Conservation (phyloP, 805 yeast genomes). For the Ogataea glucozyma region DNA sequence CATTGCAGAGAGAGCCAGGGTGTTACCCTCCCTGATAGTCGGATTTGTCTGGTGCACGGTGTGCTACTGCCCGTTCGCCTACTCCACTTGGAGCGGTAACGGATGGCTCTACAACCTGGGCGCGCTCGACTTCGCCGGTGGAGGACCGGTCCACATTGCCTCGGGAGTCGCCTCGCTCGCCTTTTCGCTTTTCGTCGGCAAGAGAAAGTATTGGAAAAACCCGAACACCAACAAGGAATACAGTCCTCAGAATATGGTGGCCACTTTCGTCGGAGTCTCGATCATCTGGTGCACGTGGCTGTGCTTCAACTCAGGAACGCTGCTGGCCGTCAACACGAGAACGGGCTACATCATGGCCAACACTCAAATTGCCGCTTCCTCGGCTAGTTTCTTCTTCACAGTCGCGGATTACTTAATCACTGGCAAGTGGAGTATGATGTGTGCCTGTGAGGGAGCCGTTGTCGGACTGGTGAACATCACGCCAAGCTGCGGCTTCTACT, state of each 20-base stretch:
- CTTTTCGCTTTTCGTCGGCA: constrained; percentile 46
- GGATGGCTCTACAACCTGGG: constrained; percentile 48
- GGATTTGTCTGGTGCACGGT: constrained; percentile 43
- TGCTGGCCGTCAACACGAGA: constrained; percentile 41
- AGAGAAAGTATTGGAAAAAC: constrained; percentile 37
- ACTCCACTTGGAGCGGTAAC: constrained; percentile 47
- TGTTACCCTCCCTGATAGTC: constrained; percentile 43
- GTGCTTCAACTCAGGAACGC: constrained; percentile 49
- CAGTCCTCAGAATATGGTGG: constrained; percentile 39
- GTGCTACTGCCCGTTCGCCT: constrained; percentile 48
- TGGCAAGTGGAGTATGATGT: constrained; percentile 42
- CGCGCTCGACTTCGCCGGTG: constrained; percentile 50
- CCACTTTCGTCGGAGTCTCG: constrained; percentile 46
- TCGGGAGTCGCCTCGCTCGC: constrained; percentile 45
- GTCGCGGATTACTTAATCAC: constrained; percentile 42
- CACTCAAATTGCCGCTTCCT: constrained; percentile 53
- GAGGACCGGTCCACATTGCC: constrained; percentile 51
- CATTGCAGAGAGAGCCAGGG: constrained; percentile 45
- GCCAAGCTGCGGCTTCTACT: constrained; percentile 46
- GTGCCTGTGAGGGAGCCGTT: constrained; percentile 49
- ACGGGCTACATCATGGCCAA: constrained; percentile 49
- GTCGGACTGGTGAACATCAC: constrained; percentile 49
- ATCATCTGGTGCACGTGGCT: constrained; percentile 52
- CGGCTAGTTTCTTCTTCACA: constrained; percentile 48
- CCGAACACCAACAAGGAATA: constrained; percentile 32